Evolutionary conservation across 176 grass and related monocot species (phyloP).

Genomic region (Paspalum vaginatum): DNA sequence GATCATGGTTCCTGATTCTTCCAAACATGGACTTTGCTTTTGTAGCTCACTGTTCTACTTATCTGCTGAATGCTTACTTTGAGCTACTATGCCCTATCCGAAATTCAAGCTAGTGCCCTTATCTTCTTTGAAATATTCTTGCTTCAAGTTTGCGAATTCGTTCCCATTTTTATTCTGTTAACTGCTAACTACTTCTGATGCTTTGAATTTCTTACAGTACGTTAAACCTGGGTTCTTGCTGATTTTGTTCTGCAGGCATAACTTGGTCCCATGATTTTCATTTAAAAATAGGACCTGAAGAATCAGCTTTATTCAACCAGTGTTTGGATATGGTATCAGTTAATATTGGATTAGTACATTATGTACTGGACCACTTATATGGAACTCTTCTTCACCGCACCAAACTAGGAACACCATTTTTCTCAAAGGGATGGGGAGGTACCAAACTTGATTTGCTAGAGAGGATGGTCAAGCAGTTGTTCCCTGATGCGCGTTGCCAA

Average conservation of each 20-base stretch:
- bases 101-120: neutral
- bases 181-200: neutral
- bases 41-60: neutral
- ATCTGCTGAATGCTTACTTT: neutral
- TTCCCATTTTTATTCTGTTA: neutral
- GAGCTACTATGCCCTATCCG: neutral
- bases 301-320: neutral
- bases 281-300: neutral
- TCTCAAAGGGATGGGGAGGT: conserved; percentile 90
- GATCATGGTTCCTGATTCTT: neutral
- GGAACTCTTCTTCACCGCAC: conserved; percentile 75
- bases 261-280: neutral
- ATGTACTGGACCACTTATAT: conserved; percentile 89
- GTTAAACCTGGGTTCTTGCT: neutral
- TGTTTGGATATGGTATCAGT: conserved; percentile 74
- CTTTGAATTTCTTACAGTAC: neutral
- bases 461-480: conserved; percentile 85
- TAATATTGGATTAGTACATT: conserved; percentile 80
- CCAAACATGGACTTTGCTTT: neutral
- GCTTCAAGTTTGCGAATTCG: neutral
- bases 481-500: conserved; percentile 57
- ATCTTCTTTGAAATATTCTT: conserved; percentile 10
- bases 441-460: conserved; percentile 84
- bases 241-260: conserved; percentile 29
- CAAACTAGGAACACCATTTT: conserved; percentile 86